Evolutionary conservation across 345 rosid genomes (phyloP).

Genomic region (Ceriops decandra): DNA sequence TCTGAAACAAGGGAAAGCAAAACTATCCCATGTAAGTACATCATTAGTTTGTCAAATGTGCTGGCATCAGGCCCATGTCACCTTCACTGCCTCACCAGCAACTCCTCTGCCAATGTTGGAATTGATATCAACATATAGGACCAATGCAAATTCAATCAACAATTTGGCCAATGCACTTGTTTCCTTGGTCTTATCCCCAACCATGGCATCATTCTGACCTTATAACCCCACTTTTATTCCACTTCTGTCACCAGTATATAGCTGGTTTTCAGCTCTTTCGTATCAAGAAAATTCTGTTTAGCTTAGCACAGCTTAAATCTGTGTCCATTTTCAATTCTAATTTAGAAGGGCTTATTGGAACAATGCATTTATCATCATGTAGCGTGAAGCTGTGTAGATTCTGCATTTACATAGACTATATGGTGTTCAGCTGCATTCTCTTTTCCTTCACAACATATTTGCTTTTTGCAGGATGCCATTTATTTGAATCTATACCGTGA

Average conservation of each 20-base stretch:
- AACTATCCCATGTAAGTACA: slow-evolving; percentile 45
- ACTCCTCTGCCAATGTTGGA: background rate
- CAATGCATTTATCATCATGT: too few species aligned
- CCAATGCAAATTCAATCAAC: background rate
- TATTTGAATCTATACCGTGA: background rate
- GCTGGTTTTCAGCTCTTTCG: background rate
- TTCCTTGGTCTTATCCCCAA: background rate
- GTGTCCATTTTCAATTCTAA: background rate
- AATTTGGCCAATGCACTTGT: background rate
- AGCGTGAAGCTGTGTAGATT: background rate
- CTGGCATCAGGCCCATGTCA: background rate
- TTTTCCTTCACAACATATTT: background rate
- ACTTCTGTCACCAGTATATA: background rate
- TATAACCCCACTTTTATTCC: background rate
- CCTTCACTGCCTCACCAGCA: background rate
- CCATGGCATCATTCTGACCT: background rate
- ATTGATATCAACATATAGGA: background rate
- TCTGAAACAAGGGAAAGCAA: slow-evolving; percentile 22
- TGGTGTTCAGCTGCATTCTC: background rate
- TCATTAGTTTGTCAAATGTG: background rate
- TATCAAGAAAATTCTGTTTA: background rate
- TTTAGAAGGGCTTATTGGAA: background rate
- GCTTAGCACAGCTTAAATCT: background rate
- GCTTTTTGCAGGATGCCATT: background rate
- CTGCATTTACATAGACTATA: background rate